Evolutionary conservation across 1,284 basidiomycete genomes (phyloP).

Genomic region (Meripilus lineatus): DNA sequence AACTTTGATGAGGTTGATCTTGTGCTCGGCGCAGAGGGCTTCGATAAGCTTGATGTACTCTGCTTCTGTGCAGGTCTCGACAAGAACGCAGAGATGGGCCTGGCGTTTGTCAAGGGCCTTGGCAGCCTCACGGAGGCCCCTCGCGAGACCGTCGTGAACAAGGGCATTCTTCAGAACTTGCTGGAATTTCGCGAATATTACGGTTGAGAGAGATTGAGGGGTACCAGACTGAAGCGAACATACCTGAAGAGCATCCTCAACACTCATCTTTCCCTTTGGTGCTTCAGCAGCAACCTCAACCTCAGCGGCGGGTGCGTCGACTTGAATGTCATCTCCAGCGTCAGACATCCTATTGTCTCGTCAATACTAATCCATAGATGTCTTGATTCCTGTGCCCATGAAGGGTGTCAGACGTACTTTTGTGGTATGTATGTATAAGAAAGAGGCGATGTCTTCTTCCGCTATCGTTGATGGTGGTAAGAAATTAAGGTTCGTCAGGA

Average conservation of each 20-base stretch:
- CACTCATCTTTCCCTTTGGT: slow-evolving; percentile 91
- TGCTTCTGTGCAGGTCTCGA: slow-evolving; percentile 98
- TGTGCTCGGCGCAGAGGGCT: slow-evolving; percentile 98
- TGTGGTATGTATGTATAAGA: slow-evolving; percentile 27
- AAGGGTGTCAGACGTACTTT: slow-evolving; percentile 36
- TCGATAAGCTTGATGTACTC: slow-evolving; percentile 99
- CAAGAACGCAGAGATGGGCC: slow-evolving; percentile 98
- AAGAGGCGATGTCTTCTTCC: slow-evolving; percentile 78
- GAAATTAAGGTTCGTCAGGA: slow-evolving; percentile 46
- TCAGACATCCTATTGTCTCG: slow-evolving; percentile 78
- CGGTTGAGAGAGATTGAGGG: slow-evolving; percentile 1
- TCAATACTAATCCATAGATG: slow-evolving; percentile 1
- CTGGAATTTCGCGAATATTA: slow-evolving; percentile 32
- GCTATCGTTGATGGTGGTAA: slow-evolving; percentile 76
- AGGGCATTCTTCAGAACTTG: slow-evolving; percentile 95
- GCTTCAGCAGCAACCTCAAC: slow-evolving; percentile 82
- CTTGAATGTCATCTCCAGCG: slow-evolving; percentile 93
- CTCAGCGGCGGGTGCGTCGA: slow-evolving; percentile 71
- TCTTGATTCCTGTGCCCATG: slow-evolving; percentile 6
- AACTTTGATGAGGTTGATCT: slow-evolving; percentile 99
- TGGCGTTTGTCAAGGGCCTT: slow-evolving; percentile 99
- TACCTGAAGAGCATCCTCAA: slow-evolving; percentile 98
- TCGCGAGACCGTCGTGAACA: slow-evolving; percentile 96
- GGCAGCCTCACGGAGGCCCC: slow-evolving; percentile 95
- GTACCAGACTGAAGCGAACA: slow-evolving; percentile 18